Conservation (phyloP, 1,284 basidiomycete genomes). For the Cryptococcus sp. region DNA sequence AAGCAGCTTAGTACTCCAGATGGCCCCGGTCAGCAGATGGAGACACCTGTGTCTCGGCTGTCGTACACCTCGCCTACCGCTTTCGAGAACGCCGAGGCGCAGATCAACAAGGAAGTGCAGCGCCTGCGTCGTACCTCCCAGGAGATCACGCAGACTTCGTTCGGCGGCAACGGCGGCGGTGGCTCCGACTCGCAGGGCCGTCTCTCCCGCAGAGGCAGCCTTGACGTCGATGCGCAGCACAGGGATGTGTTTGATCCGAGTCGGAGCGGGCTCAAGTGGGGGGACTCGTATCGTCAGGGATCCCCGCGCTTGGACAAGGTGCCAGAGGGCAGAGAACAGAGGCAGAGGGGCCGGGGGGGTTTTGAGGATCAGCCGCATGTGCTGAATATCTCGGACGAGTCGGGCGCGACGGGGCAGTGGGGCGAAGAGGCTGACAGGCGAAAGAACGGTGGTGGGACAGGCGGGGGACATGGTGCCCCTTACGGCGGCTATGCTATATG, state of each 20-base stretch:
- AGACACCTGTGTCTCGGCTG: slow-evolving; percentile 5
- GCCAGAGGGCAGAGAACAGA: too few relatives aligned
- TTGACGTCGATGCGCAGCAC: slow-evolving; percentile 4
- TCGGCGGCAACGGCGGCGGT: not conserved
- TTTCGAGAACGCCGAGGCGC: slow-evolving; percentile 14
- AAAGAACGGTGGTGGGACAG: too few relatives aligned
- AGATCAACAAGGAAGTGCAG: slow-evolving; percentile 17
- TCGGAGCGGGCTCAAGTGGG: not conserved
- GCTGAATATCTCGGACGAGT: not conserved
- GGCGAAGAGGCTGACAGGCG: not conserved
- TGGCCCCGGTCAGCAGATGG: not conserved
- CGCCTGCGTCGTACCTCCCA: slow-evolving; percentile 17
- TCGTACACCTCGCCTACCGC: slow-evolving; percentile 18
- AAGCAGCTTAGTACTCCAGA: not conserved
- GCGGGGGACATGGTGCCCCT: too few relatives aligned
- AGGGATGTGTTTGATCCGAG: not conserved
- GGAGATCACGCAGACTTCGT: slow-evolving; percentile 11
- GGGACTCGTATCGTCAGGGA: not conserved
- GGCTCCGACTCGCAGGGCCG: not conserved
- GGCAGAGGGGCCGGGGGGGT: not conserved
- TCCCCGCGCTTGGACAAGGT: too few relatives aligned
- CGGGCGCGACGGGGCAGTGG: not conserved
- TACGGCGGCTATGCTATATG: too few relatives aligned
- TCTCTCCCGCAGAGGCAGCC: not conserved
- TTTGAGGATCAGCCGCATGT: not conserved